phyloP scores from a whole-genome alignment of 805 yeast genomes.

The Ogataea siamensis region DNA sequence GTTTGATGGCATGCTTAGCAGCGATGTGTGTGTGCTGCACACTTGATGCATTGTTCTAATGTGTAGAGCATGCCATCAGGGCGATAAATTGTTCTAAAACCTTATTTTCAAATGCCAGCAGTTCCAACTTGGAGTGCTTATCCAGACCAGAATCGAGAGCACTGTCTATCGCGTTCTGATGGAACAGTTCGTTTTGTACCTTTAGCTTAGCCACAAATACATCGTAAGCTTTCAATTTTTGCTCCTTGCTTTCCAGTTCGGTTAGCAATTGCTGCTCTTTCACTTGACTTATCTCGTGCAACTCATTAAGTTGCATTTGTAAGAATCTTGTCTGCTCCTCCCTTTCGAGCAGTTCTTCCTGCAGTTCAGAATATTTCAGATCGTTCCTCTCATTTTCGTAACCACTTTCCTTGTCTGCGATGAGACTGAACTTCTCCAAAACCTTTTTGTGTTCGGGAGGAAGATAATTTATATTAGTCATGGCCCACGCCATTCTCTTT shows the following conservation, averaged over 20 bases:
- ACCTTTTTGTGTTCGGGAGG: constrained; percentile 19
- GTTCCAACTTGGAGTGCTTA: constrained; percentile 19
- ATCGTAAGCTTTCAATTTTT: constrained; percentile 12
- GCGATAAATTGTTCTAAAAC: constrained; percentile 15
- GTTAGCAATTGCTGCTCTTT: constrained; percentile 8
- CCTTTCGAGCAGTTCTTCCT: constrained; percentile 10
- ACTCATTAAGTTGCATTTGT: constrained; percentile 9
- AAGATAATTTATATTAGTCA: constrained; percentile 28
- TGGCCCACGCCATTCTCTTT: constrained; percentile 30
- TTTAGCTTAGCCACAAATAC: constrained; percentile 10
- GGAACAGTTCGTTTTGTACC: constrained; percentile 12
- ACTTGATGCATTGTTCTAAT: constrained; percentile 47
- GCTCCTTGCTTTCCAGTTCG: constrained; percentile 8
- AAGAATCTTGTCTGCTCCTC: constrained; percentile 12
- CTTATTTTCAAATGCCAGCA: constrained; percentile 19
- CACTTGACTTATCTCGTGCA: constrained; percentile 4
- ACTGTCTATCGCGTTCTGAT: constrained; percentile 13
- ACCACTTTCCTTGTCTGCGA: constrained; percentile 21
- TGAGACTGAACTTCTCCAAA: constrained; percentile 23
- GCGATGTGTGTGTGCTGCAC: constrained; percentile 57
- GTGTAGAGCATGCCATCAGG: constrained; percentile 16
- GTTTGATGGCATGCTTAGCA: constrained; percentile 53
- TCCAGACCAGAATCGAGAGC: constrained; percentile 23
- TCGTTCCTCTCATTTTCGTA: constrained; percentile 14
- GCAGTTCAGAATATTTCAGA: constrained; percentile 11